Conservation (phyloP, 768 basidiomycete genomes). For the Clavaria fumosa region DNA sequence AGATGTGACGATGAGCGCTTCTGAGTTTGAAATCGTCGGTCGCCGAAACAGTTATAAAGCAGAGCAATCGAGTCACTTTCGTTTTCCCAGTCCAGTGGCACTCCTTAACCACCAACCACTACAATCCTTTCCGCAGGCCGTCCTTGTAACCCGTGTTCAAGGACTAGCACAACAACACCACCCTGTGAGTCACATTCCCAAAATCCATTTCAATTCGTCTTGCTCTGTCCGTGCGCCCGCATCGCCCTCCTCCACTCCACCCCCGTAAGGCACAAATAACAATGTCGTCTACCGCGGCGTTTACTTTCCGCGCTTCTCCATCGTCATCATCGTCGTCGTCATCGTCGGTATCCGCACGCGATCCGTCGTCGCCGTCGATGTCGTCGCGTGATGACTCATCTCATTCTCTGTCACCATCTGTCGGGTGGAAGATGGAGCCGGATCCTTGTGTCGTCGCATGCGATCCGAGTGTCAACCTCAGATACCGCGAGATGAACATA, state of each 20-base stretch:
- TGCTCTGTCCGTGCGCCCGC: background rate
- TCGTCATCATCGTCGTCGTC: too few species aligned
- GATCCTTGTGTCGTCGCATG: background rate
- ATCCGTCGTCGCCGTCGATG: constrained; percentile 2
- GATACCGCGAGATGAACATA: constrained; percentile 20
- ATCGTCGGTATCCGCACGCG: constrained; percentile 1
- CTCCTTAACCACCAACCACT: background rate
- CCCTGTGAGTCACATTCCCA: background rate
- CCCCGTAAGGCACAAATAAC: too few species aligned
- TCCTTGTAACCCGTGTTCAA: background rate
- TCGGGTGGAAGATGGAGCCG: background rate
- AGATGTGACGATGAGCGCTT: background rate
- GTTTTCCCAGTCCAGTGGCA: background rate
- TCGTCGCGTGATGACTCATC: background rate
- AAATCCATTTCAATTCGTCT: background rate
- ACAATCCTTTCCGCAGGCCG: background rate
- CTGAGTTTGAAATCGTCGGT: background rate
- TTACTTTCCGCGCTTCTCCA: too few species aligned
- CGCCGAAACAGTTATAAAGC: background rate
- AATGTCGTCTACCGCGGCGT: too few species aligned
- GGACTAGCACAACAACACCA: background rate
- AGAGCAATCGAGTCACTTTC: background rate
- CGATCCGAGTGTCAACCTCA: background rate
- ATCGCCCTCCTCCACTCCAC: too few species aligned
- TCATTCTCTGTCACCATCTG: background rate